A percentile compares a stretch with the other conserved stretches of the same genome.
Conservation (phyloP, 257 asterid genomes). For the Penstemon newberryi region DNA sequence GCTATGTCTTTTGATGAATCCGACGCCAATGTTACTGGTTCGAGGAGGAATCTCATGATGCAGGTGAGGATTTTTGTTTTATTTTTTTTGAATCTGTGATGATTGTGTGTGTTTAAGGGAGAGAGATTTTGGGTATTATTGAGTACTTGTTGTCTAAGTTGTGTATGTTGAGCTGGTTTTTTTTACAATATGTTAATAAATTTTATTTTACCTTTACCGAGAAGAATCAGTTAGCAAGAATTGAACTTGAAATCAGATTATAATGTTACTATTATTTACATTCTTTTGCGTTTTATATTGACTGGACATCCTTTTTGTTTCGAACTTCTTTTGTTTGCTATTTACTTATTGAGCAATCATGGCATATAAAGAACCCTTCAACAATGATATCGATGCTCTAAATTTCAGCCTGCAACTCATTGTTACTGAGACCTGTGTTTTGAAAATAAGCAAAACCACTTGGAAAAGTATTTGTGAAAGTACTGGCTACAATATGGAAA, state of each 20-base stretch:
- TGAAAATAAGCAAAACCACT: too few relatives aligned
- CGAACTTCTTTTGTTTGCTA: not conserved
- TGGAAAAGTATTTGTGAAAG: too few relatives aligned
- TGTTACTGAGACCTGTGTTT: not conserved
- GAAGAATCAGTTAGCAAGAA: not conserved
- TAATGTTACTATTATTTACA: not conserved
- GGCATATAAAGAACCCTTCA: not conserved
- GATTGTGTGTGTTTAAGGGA: not conserved
- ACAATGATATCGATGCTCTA: not conserved
- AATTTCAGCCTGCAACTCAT: not conserved
- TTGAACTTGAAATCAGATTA: not conserved
- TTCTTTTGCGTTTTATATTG: not conserved
- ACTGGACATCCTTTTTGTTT: not conserved
- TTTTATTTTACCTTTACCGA: not conserved
- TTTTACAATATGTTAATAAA: not conserved
- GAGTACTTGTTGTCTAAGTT: not conserved
- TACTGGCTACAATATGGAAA: not conserved
- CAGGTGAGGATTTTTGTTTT: conserved; percentile 48
- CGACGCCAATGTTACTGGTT: conserved; percentile 41
- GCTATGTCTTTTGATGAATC: conserved; percentile 74
- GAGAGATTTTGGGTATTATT: not conserved
- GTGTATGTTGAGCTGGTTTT: not conserved
- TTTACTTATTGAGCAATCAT: not conserved
- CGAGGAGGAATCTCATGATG: conserved; percentile 77
- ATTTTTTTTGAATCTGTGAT: conserved; percentile 1